phyloP scores from a whole-genome alignment of 306 rosid species.

The Luffa aegyptiaca region DNA sequence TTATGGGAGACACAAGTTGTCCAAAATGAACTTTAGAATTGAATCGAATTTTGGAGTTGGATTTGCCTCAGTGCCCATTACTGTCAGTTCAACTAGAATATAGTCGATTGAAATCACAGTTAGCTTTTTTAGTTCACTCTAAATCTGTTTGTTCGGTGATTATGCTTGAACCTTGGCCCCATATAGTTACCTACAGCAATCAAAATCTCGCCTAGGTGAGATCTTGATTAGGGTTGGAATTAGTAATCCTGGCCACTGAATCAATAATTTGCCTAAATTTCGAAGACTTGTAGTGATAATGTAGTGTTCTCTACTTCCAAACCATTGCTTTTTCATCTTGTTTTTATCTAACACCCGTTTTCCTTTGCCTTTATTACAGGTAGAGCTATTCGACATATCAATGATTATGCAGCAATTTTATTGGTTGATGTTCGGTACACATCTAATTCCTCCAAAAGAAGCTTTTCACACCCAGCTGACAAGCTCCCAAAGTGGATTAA shows the following conservation, averaged over 20 bases:
- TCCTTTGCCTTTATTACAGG: constrained; percentile 32
- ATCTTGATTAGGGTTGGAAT: background rate
- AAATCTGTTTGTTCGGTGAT: background rate
- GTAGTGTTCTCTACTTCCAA: background rate
- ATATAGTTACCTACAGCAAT: background rate
- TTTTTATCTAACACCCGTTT: background rate
- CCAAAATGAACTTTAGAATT: background rate
- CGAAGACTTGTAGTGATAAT: background rate
- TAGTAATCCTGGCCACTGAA: background rate
- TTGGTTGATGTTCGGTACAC: constrained; percentile 66
- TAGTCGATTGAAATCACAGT: background rate
- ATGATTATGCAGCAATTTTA: constrained; percentile 82
- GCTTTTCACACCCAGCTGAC: constrained; percentile 44
- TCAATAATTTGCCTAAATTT: background rate
- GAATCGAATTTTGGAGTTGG: background rate
- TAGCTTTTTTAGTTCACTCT: background rate
- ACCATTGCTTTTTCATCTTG: background rate
- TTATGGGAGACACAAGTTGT: background rate
- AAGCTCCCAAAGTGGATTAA: constrained; percentile 91
- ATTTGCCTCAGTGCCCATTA: background rate
- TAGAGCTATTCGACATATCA: constrained; percentile 84
- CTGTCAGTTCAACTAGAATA: background rate
- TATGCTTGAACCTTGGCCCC: background rate
- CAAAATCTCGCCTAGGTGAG: background rate
- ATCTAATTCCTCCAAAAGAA: constrained; percentile 51